phyloP scores from a whole-genome alignment of 2,329 filamentous ascomycete genomes.

The Sporothrix globosa region DNA sequence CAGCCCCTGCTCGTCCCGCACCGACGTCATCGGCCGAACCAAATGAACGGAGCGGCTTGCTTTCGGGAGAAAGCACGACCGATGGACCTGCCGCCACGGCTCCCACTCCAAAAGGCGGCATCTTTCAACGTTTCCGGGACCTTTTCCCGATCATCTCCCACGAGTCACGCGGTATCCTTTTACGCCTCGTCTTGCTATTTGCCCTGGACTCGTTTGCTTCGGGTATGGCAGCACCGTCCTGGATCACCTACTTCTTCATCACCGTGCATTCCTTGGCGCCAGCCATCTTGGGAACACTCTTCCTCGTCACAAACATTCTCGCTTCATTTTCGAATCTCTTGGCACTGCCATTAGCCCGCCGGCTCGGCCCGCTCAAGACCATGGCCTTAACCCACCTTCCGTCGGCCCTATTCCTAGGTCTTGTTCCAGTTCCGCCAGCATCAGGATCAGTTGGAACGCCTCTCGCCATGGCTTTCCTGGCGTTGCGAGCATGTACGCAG shows the following conservation, averaged over 20 bases:
- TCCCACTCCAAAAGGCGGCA: not conserved
- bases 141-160: slow-evolving; percentile 62
- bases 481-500: slow-evolving; percentile 63
- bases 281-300: slow-evolving; percentile 57
- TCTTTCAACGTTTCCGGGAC: slow-evolving; percentile 28
- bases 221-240: slow-evolving; percentile 55
- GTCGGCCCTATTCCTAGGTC: slow-evolving; percentile 64
- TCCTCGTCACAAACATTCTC: slow-evolving; percentile 58
- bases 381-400: slow-evolving; percentile 78
- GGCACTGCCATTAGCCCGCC: slow-evolving; percentile 58
- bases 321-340: slow-evolving; percentile 56
- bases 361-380: slow-evolving; percentile 58
- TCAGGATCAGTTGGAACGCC: slow-evolving; percentile 29
- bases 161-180: slow-evolving; percentile 57
- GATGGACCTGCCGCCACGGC: too few species aligned
- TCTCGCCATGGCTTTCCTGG: slow-evolving; percentile 55
- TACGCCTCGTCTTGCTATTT: slow-evolving; percentile 55
- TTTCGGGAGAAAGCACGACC: not conserved
- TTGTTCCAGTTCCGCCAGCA: slow-evolving; percentile 50
- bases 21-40: not conserved
- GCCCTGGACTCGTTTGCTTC: slow-evolving; percentile 52
- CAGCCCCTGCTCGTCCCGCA: slow-evolving; percentile 34
- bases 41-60: slow-evolving; percentile 1
- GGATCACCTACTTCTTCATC: slow-evolving; percentile 62
- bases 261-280: slow-evolving; percentile 53